Conservation (phyloP, 2,329 filamentous ascomycete species). For the Pestalotiopsis sp. region DNA sequence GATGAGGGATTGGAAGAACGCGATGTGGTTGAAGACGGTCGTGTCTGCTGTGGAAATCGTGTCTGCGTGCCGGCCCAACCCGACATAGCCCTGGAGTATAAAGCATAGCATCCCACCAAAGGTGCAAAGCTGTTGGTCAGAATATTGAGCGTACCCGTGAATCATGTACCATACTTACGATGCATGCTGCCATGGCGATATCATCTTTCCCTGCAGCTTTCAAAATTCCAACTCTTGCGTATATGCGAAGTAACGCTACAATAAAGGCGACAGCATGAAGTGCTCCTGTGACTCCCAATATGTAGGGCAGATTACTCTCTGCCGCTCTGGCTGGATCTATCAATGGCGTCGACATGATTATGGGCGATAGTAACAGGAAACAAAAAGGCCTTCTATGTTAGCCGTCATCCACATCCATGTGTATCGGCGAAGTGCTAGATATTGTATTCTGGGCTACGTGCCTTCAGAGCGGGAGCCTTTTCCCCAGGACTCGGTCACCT, state of each 20-base stretch:
- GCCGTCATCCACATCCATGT: too few relatives aligned
- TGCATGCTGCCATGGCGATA: conserved; percentile 4
- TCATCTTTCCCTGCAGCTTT: conserved; percentile 11
- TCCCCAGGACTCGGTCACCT: not conserved
- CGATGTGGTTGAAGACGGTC: conserved; percentile 39
- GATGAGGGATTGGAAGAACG: conserved; percentile 49
- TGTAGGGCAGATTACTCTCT: conserved; percentile 9
- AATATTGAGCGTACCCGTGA: conserved; percentile 17
- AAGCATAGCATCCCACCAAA: conserved; percentile 37
- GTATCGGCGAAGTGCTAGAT: not conserved
- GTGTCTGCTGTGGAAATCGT: conserved; percentile 37
- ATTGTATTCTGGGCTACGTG: not conserved
- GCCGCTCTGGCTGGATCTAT: conserved; percentile 7
- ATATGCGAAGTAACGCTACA: conserved; percentile 1
- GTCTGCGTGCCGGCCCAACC: conserved; percentile 35
- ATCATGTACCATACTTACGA: conserved; percentile 20
- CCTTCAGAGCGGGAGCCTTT: not conserved
- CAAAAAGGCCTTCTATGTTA: not conserved
- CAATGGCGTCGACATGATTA: not conserved
- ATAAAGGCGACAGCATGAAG: conserved; percentile 6
- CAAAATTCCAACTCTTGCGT: not conserved
- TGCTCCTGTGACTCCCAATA: conserved; percentile 3
- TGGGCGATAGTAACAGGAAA: not conserved
- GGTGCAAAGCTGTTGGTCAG: conserved; percentile 28
- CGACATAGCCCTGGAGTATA: conserved; percentile 44